Evolutionary conservation across 2,329 filamentous ascomycete genomes (phyloP).

Genomic region (Fusarium concolor): DNA sequence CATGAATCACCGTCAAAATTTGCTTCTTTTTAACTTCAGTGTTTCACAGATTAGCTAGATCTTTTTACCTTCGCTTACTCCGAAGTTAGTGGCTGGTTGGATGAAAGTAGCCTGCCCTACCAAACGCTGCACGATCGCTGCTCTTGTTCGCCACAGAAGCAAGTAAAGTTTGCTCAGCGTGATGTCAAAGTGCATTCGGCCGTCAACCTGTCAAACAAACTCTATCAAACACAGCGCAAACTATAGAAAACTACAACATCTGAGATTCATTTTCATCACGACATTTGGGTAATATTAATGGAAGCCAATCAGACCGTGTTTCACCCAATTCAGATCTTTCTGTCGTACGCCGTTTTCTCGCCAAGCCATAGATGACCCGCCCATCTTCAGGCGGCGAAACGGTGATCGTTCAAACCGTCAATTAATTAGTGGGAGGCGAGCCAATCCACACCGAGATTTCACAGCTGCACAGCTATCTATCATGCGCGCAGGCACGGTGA

Average conservation of each 20-base stretch:
- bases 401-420: conserved; percentile 16
- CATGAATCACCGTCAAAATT: conserved; percentile 2
- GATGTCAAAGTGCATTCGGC: background rate
- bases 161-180: background rate
- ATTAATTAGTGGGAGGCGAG: conserved; percentile 2
- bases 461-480: background rate
- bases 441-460: conserved; percentile 7
- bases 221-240: background rate
- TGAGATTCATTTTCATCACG: background rate
- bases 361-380: background rate
- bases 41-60: background rate
- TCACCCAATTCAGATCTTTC: background rate
- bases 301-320: background rate
- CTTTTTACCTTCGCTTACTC: background rate
- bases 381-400: conserved; percentile 13
- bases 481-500: background rate
- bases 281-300: background rate
- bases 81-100: too few relatives aligned
- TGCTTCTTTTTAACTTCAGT: background rate
- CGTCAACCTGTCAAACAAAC: conserved; percentile 28
- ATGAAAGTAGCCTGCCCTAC: too few relatives aligned
- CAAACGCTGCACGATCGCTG: too few relatives aligned
- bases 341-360: conserved; percentile 25
- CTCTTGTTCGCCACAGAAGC: background rate
- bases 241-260: background rate